Base-by-base conservation (phyloP, 2,329 filamentous ascomycete species). In the Drechmeria coniospora region DNA sequence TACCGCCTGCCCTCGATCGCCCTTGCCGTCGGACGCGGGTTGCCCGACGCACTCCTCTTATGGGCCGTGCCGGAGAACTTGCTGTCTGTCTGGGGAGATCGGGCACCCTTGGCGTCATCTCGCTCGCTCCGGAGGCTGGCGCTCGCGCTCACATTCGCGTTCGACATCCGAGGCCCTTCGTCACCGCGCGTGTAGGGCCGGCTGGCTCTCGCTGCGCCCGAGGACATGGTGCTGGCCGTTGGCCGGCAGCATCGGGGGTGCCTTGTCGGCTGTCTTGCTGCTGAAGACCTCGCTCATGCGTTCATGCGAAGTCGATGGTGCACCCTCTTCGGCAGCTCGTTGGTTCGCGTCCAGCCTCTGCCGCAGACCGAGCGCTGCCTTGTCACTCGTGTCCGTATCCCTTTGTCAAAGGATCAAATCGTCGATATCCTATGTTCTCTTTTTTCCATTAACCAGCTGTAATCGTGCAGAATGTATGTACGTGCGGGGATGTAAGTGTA, bases 41-140 rank as follows among this genome's bases (percentile, higher is more conserved):
- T 68, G 8, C 64, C 65, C 10, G 72, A 76, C 2, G 66, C 56
- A 12, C 61, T 59, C 30, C 69, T 61, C 51, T 71, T 74, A 43
- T 74, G 68, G 3, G 61, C 47, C 17, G 54, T 53, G 38, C 51
- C 51, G 20, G 53, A 47, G 33, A 47, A 50, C 29, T 50, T 47
- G 23, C 31, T 49, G 31, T 43, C 43, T 8, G 45, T 46, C 33
- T 49, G 50, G 24, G 48, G 42, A 8, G 53, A 53, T 17, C 51
- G 36, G 28, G 53, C 37, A 30, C 53, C 50, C 23, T 51, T 50
- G 25, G 51, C 49, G 37, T 56, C 58, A 32, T 37, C 41, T 33
- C 37, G 50, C 26, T 49, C 51, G 36, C 39, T 46, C 28, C 45
- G 50, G 33, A 52, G 50, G 37, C 40, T 48, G 38, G 40, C 46